A percentile compares a stretch with the other conserved stretches of the same genome.
phyloP scores from a whole-genome alignment of 2,329 filamentous ascomycete genomes.

The Juglanconis oblonga region DNA sequence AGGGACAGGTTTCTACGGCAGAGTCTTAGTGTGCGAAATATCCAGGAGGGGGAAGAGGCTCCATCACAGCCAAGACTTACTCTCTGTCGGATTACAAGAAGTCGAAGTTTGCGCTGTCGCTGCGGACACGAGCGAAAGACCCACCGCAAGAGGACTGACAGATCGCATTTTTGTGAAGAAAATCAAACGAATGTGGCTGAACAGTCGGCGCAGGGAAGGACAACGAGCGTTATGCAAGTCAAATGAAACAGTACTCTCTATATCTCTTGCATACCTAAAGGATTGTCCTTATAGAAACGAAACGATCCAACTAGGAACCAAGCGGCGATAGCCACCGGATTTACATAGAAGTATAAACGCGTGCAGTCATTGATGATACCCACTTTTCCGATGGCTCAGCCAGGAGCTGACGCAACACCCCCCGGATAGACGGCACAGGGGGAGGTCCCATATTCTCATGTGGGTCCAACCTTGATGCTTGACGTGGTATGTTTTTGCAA shows the following conservation, averaged over 20 bases:
- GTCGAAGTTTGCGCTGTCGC: slow-evolving; percentile 21
- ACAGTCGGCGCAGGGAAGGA: background rate
- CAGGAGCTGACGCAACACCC: too few species aligned
- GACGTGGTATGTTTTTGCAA: too few species aligned
- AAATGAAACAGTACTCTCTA: background rate
- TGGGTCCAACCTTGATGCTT: too few species aligned
- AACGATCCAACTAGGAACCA: too few species aligned
- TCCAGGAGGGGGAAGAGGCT: too few species aligned
- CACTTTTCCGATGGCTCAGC: too few species aligned
- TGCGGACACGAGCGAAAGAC: slow-evolving; percentile 12
- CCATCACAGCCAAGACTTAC: slow-evolving; percentile 9
- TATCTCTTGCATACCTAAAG: background rate
- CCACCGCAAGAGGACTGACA: background rate
- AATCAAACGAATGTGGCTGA: background rate
- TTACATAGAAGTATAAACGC: too few species aligned
- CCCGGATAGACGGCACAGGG: too few species aligned
- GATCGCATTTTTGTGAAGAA: slow-evolving; percentile 8
- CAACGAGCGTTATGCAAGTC: background rate
- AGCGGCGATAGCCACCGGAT: too few species aligned
- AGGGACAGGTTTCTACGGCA: slow-evolving; percentile 13
- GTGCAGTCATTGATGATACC: too few species aligned
- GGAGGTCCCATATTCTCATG: too few species aligned
- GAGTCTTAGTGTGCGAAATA: background rate
- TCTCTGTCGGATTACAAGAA: slow-evolving; percentile 21
- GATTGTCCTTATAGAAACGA: too few species aligned